These are phyloP conservation scores for Eimeria brunetti DNA, from an alignment of 169 alveolate species.

Conservation along the genomic window DNA sequence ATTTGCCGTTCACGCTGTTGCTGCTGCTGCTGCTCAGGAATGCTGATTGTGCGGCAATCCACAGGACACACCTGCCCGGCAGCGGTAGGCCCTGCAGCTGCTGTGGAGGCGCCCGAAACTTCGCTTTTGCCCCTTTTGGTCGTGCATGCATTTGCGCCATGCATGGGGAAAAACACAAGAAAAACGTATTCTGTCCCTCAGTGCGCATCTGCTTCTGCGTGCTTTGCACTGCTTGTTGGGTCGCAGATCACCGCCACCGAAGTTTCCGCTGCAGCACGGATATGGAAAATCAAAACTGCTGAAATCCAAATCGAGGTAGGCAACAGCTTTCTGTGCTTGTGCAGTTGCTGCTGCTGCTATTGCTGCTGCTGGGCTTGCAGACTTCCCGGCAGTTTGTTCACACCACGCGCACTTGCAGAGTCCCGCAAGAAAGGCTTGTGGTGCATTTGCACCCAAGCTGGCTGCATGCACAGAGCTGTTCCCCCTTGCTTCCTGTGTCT, in stretches of 20 bases:
- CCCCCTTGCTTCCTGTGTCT: not conserved
- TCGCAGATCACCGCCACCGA: slow-evolving; percentile 24
- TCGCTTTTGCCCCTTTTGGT: not conserved
- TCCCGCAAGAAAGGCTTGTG: not conserved
- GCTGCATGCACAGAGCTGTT: not conserved
- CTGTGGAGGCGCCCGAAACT: not conserved
- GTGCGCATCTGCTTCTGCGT: not conserved
- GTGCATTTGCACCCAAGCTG: not conserved
- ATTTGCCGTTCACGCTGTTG: not conserved
- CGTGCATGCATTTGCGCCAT: not conserved
- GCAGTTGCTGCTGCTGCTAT: not conserved
- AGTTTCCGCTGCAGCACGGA: slow-evolving; percentile 18
- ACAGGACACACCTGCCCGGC: not conserved
- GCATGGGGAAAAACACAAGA: not conserved
- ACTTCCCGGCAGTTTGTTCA: not conserved
- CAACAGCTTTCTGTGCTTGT: not conserved
- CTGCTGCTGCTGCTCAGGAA: slow-evolving; percentile 63
- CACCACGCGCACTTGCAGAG: not conserved
- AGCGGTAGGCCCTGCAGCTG: slow-evolving; percentile 9
- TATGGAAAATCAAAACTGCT: slow-evolving; percentile 35
- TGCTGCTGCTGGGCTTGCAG: not conserved
- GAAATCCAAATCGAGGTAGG: slow-evolving; percentile 34
- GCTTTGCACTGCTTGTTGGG: not conserved
- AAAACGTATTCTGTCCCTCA: not conserved
- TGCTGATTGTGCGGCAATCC: not conserved